Evolutionary conservation across 805 yeast species (phyloP).

Genomic region (Alloascoidea hylecoeti): DNA sequence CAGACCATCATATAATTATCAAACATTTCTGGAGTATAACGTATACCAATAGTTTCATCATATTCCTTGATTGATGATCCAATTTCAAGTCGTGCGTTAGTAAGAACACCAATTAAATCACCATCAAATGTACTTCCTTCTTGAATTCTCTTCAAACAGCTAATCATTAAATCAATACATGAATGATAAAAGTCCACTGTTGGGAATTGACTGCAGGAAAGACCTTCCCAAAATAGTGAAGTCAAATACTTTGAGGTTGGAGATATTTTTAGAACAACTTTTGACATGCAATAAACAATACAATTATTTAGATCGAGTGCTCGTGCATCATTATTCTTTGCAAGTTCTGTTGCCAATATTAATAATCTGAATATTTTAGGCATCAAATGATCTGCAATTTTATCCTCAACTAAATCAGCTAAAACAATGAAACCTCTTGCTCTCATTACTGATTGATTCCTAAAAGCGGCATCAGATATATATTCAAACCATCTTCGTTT

Average conservation of each 20-base stretch:
- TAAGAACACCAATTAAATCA: background rate
- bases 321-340: background rate
- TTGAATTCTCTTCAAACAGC: background rate
- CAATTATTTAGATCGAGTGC: background rate
- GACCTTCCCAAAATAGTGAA: background rate
- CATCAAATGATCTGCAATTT: background rate
- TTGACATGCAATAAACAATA: background rate
- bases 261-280: background rate
- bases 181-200: background rate
- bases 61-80: background rate
- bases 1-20: background rate
- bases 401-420: slow-evolving; percentile 24
- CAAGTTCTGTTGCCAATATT: background rate
- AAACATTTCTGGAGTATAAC: background rate
- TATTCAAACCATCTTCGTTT: background rate
- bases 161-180: background rate
- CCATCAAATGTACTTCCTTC: background rate
- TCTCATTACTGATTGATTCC: background rate
- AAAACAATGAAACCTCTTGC: background rate
- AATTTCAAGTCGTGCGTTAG: background rate
- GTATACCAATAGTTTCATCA: background rate
- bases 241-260: background rate
- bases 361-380: slow-evolving; percentile 14
- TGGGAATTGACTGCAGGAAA: background rate
- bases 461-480: background rate